Evolutionary conservation across 306 rosid genomes (phyloP).

Genomic region (Pterocarpus santalinus): DNA sequence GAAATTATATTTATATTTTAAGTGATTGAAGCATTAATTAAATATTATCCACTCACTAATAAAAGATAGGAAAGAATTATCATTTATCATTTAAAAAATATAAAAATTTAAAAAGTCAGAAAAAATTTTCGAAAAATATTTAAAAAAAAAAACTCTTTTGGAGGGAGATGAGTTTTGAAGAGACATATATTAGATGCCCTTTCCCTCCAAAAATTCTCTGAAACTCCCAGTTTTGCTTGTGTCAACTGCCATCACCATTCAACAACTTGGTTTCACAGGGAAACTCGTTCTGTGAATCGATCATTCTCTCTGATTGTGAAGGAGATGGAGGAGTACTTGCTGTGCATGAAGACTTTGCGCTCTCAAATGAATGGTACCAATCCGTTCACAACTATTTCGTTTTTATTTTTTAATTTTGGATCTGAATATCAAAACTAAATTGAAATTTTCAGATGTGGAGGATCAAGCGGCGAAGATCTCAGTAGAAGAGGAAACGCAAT

Average conservation of each 20-base stretch:
- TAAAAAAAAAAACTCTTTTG: no score
- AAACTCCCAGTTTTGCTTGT: neutral
- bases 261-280: neutral
- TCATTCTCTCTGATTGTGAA: conserved; percentile 23
- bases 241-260: neutral
- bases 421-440: conserved; percentile 27
- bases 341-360: conserved; percentile 82
- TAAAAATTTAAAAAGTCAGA: no score
- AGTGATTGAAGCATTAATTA: no score
- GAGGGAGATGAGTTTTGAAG: no score
- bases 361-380: conserved; percentile 82
- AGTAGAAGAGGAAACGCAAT: conserved; percentile 80
- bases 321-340: conserved; percentile 89
- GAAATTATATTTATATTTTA: no score
- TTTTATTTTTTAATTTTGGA: neutral
- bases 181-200: neutral
- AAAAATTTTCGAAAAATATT: no score
- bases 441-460: conserved; percentile 68
- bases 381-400: conserved; percentile 4
- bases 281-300: conserved; percentile 25
- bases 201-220: neutral
- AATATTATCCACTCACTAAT: no score
- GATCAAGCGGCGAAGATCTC: conserved; percentile 87
- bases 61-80: no score
- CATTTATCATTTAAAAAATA: no score